phyloP scores from a whole-genome alignment of 306 rosid species.

The Spatholobus suberectus region DNA sequence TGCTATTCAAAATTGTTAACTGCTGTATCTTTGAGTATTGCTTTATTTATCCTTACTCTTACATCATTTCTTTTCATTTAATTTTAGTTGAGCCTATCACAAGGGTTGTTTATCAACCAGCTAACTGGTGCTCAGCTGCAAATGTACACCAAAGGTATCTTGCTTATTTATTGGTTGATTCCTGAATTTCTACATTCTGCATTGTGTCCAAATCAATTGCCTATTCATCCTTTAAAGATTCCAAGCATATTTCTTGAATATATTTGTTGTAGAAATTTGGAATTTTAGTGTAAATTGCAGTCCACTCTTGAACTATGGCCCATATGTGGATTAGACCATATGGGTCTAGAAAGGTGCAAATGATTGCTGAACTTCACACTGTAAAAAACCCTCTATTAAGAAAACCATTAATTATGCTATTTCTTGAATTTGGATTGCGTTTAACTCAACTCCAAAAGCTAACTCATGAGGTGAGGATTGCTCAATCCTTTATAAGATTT shows the following conservation, averaged over 20 bases:
- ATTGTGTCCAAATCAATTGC: constrained; percentile 24
- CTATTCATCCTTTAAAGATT: constrained; percentile 22
- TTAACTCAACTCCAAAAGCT: no score
- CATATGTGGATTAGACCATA: constrained; percentile 26
- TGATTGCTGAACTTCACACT: constrained; percentile 22
- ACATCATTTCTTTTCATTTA: constrained; percentile 39
- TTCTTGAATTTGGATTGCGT: no score
- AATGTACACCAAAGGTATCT: constrained; percentile 66
- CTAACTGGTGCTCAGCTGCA: constrained; percentile 54
- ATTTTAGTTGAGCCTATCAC: constrained; percentile 72
- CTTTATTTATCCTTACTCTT: constrained; percentile 38
- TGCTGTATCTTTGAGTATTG: constrained; percentile 3
- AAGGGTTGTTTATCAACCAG: constrained; percentile 48
- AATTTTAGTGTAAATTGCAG: neutral
- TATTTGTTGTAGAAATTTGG: constrained; percentile 13
- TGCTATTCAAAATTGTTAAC: constrained; percentile 27
- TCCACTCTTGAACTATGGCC: neutral
- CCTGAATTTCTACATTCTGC: constrained; percentile 26
- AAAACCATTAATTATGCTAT: constrained; percentile 10
- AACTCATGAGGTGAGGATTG: no score
- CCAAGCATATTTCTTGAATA: constrained; percentile 20
- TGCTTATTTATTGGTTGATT: constrained; percentile 41
- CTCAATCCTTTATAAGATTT: no score
- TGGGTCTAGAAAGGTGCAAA: constrained; percentile 11
- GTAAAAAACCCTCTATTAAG: neutral